phyloP scores from a whole-genome alignment of 176 grass and related monocot species.

The Typha latifolia region DNA sequence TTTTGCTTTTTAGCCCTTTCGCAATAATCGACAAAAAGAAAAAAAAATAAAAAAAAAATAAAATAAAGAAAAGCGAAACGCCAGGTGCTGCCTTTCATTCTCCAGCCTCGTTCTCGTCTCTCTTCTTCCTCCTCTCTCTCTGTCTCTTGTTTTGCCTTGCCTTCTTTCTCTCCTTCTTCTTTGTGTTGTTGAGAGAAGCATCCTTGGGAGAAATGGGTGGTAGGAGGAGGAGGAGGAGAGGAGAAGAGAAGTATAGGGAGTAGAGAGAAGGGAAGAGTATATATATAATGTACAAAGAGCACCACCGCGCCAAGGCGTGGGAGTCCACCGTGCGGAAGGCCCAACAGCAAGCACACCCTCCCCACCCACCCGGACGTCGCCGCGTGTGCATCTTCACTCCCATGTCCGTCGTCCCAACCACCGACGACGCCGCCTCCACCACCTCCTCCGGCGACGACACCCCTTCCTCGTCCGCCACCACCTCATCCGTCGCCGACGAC shows the following conservation, averaged over 20 bases:
- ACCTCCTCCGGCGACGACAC: conserved; percentile 29
- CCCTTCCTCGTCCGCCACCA: neutral
- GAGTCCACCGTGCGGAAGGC: neutral
- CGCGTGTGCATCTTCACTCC: conserved; percentile 21
- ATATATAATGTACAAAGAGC: conserved; percentile 19
- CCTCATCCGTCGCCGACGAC: conserved; percentile 8
- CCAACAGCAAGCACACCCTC: conserved; percentile 33
- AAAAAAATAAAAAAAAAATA: no score
- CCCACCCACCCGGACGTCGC: conserved; percentile 20
- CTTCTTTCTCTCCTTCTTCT: conserved; percentile 5
- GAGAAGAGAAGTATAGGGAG: neutral
- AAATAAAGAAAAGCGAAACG: no score
- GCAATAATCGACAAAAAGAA: no score
- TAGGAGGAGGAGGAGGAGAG: neutral
- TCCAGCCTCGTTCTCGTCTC: no score
- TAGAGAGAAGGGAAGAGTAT: neutral
- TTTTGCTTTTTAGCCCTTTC: no score
- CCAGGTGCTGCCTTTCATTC: no score
- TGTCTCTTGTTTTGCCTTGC: conserved; percentile 25
- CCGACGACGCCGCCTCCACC: conserved; percentile 41
- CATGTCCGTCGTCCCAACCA: conserved; percentile 45
- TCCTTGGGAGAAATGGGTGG: neutral
- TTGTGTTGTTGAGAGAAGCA: conserved; percentile 1
- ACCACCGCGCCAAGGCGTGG: conserved; percentile 21
- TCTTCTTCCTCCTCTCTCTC: neutral